Evolutionary conservation across 768 basidiomycete genomes (phyloP), one percentile per base, ranked within the genome.

Genomic region (Rickenella mellea): DNA sequence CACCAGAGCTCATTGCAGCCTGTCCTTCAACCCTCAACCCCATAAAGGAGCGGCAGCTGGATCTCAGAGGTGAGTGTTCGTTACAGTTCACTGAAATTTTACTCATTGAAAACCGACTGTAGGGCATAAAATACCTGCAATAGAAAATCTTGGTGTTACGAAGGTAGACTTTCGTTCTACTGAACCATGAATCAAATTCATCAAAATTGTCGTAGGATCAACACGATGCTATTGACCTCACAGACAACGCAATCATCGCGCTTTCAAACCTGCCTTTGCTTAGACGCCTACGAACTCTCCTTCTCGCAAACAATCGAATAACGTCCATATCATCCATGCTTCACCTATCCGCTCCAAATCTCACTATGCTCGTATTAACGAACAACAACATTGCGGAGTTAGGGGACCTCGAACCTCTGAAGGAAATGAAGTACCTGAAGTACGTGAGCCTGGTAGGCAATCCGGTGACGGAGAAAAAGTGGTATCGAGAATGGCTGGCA

Each of bases 141-240:
- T 94, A 59, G 91, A 94, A 81, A 94, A 94, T 73, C 73, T 94
- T 51, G 91, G 90, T 71, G 85, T 92, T 49, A 89, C 90, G 61
- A 81, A 72, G 72, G 87, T 80, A 60, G 30, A 45, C 47, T 46
- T 28, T 29, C 39, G 10, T 37, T 25, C 43, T 40, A 35, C 38
- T 44, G 25, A 29, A 39, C 54, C 55, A 33, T 56, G 48, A 31
- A 31, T 44, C 48, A 51, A 27, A 41, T 35, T 30, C 32, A 27
- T 31, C 24, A 11, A 46, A 15, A 29, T 33, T 40, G 41, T 29
- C 46, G 22, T 54, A 91, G 85, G 91, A 94, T 67, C 85, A 90
- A 65, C 83, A 93, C 56, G 91, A 94, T 73, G 77, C 83, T 48
- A 87, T 94, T 59, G 91, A 94, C 69, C 72, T 93, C 47, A 92